phyloP scores from a whole-genome alignment of 495 filamentous ascomycete species.

The Annulohypoxylon bovei region DNA sequence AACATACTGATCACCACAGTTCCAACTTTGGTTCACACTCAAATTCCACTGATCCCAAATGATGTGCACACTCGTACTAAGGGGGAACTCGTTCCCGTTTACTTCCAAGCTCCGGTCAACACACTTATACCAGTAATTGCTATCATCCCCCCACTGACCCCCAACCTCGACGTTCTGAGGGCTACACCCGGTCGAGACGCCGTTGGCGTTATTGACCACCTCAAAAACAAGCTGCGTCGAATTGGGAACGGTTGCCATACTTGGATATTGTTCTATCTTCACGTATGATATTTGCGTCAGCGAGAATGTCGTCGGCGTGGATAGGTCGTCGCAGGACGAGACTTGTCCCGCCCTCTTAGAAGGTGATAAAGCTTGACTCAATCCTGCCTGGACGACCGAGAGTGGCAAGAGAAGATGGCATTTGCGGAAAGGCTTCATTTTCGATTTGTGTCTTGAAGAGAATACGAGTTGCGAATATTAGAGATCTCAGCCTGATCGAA shows the following conservation, averaged over 20 bases:
- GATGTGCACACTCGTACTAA: slow-evolving; percentile 30
- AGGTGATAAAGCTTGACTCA: background rate
- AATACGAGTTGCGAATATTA: background rate
- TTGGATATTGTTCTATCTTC: slow-evolving; percentile 6
- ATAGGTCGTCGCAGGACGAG: slow-evolving; percentile 22
- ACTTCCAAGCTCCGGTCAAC: slow-evolving; percentile 20
- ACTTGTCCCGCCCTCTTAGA: background rate
- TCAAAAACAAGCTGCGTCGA: slow-evolving; percentile 39
- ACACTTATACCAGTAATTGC: slow-evolving; percentile 28
- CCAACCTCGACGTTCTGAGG: slow-evolving; percentile 9
- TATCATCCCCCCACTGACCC: slow-evolving; percentile 28
- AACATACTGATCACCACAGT: slow-evolving; percentile 32
- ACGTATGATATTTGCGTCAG: slow-evolving; percentile 17
- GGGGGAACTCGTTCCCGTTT: slow-evolving; percentile 15
- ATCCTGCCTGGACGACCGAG: background rate
- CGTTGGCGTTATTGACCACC: slow-evolving; percentile 34
- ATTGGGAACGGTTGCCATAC: slow-evolving; percentile 11
- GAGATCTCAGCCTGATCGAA: background rate
- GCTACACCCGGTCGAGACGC: slow-evolving; percentile 27
- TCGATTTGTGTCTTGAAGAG: background rate
- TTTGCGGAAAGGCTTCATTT: background rate
- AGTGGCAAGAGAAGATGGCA: slow-evolving; percentile 1
- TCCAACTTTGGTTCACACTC: slow-evolving; percentile 42
- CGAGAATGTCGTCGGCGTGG: slow-evolving; percentile 30
- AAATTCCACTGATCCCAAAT: slow-evolving; percentile 37